phyloP scores from a whole-genome alignment of 306 rosid species.

The Acacia melanoxylon region DNA sequence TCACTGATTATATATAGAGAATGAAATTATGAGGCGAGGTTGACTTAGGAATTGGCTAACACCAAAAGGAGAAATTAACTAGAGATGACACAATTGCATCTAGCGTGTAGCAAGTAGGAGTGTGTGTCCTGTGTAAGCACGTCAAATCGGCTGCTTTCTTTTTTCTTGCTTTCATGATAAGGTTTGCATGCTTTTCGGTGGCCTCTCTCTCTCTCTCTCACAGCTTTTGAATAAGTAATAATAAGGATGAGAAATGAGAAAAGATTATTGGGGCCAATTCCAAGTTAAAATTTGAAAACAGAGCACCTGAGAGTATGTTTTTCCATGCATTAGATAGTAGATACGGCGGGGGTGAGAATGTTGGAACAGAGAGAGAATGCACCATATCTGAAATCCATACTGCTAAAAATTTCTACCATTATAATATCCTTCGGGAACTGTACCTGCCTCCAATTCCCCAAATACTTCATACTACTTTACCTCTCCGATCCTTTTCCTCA shows the following conservation, averaged over 20 bases:
- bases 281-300: slow-evolving; percentile 53
- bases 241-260: slow-evolving; percentile 37
- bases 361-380: slow-evolving; percentile 18
- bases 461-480: slow-evolving; percentile 16
- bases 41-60: slow-evolving; percentile 68
- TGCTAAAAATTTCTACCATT: neutral
- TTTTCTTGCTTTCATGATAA: slow-evolving; percentile 87
- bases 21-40: slow-evolving; percentile 90
- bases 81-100: neutral
- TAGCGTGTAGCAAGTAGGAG: neutral
- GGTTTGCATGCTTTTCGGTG: slow-evolving; percentile 97
- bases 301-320: slow-evolving; percentile 35
- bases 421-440: slow-evolving; percentile 26
- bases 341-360: slow-evolving; percentile 26
- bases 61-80: neutral
- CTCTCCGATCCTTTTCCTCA: neutral
- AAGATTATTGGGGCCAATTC: slow-evolving; percentile 65
- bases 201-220: slow-evolving; percentile 45
- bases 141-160: slow-evolving; percentile 60
- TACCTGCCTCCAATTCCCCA: slow-evolving; percentile 40
- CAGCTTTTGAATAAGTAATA: neutral
- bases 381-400: slow-evolving; percentile 27
- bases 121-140: neutral
- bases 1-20: slow-evolving; percentile 45
- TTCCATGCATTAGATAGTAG: neutral